Evolutionary conservation across 2,329 filamentous ascomycete species (phyloP).

Genomic region (Cladosporium sp.): DNA sequence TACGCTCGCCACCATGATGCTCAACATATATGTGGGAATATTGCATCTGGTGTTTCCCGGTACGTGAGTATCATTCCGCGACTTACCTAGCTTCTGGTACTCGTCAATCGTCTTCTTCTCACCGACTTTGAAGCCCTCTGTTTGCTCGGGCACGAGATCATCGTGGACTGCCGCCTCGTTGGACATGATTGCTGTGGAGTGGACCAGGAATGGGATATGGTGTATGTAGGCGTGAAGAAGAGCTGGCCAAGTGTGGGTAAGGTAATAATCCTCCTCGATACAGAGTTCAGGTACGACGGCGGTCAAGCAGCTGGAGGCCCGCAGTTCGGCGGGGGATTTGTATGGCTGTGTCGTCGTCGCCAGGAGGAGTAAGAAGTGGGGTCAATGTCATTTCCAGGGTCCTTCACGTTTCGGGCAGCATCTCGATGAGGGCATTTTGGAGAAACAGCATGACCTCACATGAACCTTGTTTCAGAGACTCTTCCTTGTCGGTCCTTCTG

Average conservation of each 20-base stretch:
- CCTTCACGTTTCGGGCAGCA: not conserved
- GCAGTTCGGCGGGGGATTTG: not conserved
- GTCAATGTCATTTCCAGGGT: not conserved
- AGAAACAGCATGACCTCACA: conserved; percentile 15
- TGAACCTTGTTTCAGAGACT: not conserved
- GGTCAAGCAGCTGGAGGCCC: not conserved
- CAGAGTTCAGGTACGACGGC: not conserved
- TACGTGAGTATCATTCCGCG: not conserved
- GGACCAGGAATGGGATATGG: not conserved
- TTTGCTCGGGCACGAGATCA: conserved; percentile 42
- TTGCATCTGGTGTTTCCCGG: not conserved
- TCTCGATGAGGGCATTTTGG: not conserved
- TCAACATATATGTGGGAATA: too few relatives aligned
- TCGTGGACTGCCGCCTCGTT: conserved; percentile 14
- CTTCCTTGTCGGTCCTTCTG: not conserved
- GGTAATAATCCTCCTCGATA: not conserved
- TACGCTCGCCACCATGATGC: not conserved
- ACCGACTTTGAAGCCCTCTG: conserved; percentile 95
- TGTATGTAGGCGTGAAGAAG: not conserved
- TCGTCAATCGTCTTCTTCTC: conserved; percentile 98
- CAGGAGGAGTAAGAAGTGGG: not conserved
- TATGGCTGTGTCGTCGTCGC: not conserved
- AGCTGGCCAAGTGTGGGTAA: not conserved
- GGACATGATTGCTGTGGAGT: conserved; percentile 8
- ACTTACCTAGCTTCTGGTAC: conserved; percentile 76